Base-by-base conservation (phyloP, 2,329 filamentous ascomycete species). In the Alternaria rosae region DNA sequence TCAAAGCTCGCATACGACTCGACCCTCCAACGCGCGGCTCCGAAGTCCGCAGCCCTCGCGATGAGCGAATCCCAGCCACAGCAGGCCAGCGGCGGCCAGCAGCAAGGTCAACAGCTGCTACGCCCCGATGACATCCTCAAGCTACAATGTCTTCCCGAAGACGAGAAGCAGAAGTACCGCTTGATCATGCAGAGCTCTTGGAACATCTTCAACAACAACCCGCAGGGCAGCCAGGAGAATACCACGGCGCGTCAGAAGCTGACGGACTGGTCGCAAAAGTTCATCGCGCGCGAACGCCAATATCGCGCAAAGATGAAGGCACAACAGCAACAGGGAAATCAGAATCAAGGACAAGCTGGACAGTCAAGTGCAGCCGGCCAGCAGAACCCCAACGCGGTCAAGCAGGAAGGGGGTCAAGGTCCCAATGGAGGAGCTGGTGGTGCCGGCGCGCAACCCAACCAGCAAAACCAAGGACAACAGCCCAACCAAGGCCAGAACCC, bases 81-180 rank as follows among this genome's bases (percentile, higher is more conserved):
- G 61, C 71, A 73, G 38, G 62, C 70, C 26, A 73, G 65, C 55
- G 68, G 59, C 60, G 62, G 61, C 53, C 67, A 69, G 41, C 67
- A 69, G 41, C 68, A 70, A 54, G 66, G 45, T 17, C 62, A 64
- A 32, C 70, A 73, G 54, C 64, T 78, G 35, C 68, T 79, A 42
- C 76, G 74, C 17, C 67, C 75, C 9, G 77, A 78, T 25, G 77
- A 79, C 52, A 70, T 79, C 7, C 69, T 74, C 11, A 78, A 74
- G 66, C 72, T 79, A 3, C 68, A 71, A 41, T 73, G 71, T 50
- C 79, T 89, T 28, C 84, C 78, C 62, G 84, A 86, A 9, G 78
- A 83, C 51, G 83, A 86, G 68, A 89, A 88, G 77, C 76, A 81
- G 45, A 83, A 86, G 66, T 87, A 88, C 70, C 84, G 84, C 59